Evolutionary conservation across 257 asterid species (phyloP).

Genomic region (Solanum tacnaense): DNA sequence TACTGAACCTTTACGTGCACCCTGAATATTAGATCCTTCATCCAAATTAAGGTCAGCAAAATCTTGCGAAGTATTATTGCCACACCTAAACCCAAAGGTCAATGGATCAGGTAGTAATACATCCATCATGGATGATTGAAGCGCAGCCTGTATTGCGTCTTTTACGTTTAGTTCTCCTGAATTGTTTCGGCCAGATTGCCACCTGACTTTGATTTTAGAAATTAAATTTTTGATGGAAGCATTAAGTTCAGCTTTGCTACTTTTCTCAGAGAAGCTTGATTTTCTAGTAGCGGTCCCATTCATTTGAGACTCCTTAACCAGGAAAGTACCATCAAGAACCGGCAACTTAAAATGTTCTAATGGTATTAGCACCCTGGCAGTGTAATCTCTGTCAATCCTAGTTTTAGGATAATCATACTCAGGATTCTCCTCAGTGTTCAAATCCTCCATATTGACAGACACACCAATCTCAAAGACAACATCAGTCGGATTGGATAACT

Average conservation of each 20-base stretch:
- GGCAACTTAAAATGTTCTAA: constrained; percentile 93
- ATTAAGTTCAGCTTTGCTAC: constrained; percentile 67
- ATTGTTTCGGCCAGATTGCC: constrained; percentile 99
- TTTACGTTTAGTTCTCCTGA: constrained; percentile 90
- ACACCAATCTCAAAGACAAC: constrained; percentile 88
- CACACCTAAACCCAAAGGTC: constrained; percentile 89
- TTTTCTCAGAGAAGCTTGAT: constrained; percentile 78
- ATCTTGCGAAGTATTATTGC: constrained; percentile 19
- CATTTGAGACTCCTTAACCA: constrained; percentile 37
- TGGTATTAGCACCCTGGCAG: constrained; percentile 90
- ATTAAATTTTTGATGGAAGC: constrained; percentile 73
- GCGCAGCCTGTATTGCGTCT: constrained; percentile 87
- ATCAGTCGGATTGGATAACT: constrained; percentile 92
- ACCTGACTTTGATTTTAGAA: constrained; percentile 81
- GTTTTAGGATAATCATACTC: constrained; percentile 74
- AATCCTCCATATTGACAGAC: constrained; percentile 62
- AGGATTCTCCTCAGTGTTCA: constrained; percentile 24
- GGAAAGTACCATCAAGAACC: constrained; percentile 81
- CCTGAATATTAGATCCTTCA: constrained; percentile 17
- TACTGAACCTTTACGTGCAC: constrained; percentile 28
- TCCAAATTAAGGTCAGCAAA: constrained; percentile 13
- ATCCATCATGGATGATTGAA: constrained; percentile 94
- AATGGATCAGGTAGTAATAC: constrained; percentile 94
- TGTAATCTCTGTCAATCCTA: constrained; percentile 87
- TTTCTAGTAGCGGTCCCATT: constrained; percentile 30